phyloP scores from a whole-genome alignment of 2,329 filamentous ascomycete genomes.

The Thelonectria blattea region DNA sequence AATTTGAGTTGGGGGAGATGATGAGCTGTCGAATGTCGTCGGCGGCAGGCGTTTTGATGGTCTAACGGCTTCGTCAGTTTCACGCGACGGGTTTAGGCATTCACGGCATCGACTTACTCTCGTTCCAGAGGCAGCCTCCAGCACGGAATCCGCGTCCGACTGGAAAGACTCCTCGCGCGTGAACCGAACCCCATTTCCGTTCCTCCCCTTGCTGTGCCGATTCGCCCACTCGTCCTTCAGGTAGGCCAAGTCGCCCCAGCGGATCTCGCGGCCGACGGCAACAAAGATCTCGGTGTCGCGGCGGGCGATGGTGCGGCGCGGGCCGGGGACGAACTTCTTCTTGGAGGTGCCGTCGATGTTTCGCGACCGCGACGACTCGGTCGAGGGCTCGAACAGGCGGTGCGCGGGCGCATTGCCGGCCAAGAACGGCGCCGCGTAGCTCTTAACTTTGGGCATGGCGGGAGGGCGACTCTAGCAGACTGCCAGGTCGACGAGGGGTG shows the following conservation, averaged over 20 bases:
- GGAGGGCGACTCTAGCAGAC: slow-evolving; percentile 24
- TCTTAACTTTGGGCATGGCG: slow-evolving; percentile 82
- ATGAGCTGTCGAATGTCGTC: slow-evolving; percentile 85
- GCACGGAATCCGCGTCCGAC: slow-evolving; percentile 40
- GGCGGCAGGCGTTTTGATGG: slow-evolving; percentile 77
- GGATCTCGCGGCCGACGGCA: slow-evolving; percentile 85
- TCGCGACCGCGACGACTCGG: slow-evolving; percentile 48
- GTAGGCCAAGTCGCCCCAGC: slow-evolving; percentile 85
- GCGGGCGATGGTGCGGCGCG: slow-evolving; percentile 73
- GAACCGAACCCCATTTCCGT: slow-evolving; percentile 42
- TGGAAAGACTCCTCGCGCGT: slow-evolving; percentile 56
- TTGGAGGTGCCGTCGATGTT: slow-evolving; percentile 48
- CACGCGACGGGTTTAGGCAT: neutral
- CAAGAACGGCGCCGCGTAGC: slow-evolving; percentile 88
- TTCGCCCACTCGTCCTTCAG: slow-evolving; percentile 68
- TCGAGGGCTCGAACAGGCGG: slow-evolving; percentile 70
- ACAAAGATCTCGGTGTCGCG: slow-evolving; percentile 89
- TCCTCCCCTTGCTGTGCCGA: slow-evolving; percentile 39
- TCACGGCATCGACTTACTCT: slow-evolving; percentile 40
- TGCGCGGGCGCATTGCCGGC: slow-evolving; percentile 78
- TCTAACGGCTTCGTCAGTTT: slow-evolving; percentile 51
- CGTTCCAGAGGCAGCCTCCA: slow-evolving; percentile 39
- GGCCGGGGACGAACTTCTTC: slow-evolving; percentile 54
- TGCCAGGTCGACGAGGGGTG: slow-evolving; percentile 10
- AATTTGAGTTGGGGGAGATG: slow-evolving; percentile 81